Evolutionary conservation across 1,284 basidiomycete genomes (phyloP), one percentile per base, ranked within the genome.

Genomic region (Apiotrichum mycotoxinovorans): DNA sequence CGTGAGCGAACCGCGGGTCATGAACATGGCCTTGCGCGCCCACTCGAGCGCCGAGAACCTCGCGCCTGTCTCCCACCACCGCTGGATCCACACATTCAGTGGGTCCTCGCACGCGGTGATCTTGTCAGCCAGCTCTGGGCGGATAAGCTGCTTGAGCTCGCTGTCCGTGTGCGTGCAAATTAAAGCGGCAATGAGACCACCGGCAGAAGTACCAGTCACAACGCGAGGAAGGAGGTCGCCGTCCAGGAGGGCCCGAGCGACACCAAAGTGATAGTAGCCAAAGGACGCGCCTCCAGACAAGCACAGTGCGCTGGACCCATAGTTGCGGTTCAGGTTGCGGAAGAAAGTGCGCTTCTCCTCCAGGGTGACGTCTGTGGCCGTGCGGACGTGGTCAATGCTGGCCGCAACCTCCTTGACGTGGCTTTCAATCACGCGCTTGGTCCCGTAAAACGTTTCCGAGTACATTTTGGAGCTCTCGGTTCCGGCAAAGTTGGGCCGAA

Each of bases 261-360:
- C 91, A 15, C 95, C 95, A 90, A 85, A 74, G 69, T 74, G 57
- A 26, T 60, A 40, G 74, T 96, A 97, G 3, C 91, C 95, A 69
- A 98, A 96, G 1, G 87, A 88, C 3, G 89, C 95, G 15, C 95
- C 95, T 20, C 95, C 95, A 15, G 89, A 93, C 8, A 98, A 82
- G 74, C 95, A 98, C 7, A 98, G 79, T 0, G 95, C 96, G 49
- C 88, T 84, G n/a, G 83, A 82, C 62, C 95, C 95, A 25, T 96
- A 83, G 75, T 97, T 96, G 58, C 80, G 89, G 70, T 91, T 91
- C 43, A 88, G 85, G 58, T 84, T 86, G 72, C 89, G 88, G 80
- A 96, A 98, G 75, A 99, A 97, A 7, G 85, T 83, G 63, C 86
- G 85, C 80, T 98, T 98, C 77, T 96, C 91, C 61, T 96, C 90